These are phyloP conservation scores for Acacia melanoxylon DNA, from an alignment of 306 rosid genomes.

Conservation along the genomic window DNA sequence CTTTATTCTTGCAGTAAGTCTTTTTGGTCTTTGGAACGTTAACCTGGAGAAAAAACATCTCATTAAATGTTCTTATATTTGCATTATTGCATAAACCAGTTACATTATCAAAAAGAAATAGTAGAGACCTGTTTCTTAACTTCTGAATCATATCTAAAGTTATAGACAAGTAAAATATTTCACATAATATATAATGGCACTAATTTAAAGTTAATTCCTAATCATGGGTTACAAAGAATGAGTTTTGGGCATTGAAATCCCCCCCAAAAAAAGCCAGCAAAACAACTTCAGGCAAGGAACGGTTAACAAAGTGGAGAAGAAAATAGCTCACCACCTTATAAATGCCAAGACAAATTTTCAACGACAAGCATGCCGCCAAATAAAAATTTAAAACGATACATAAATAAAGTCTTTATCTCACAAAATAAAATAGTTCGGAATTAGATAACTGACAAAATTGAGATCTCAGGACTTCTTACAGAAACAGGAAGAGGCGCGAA, in stretches of 20 bases:
- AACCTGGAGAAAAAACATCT: conserved; percentile 30
- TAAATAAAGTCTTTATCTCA: neutral
- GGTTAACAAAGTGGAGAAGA: neutral
- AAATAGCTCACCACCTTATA: neutral
- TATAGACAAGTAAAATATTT: neutral
- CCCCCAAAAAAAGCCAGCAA: neutral
- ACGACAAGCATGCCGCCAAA: neutral
- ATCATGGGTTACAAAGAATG: neutral
- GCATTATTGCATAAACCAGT: neutral
- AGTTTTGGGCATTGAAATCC: neutral
- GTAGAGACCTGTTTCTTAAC: neutral
- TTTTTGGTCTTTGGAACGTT: conserved; percentile 60
- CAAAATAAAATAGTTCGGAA: neutral
- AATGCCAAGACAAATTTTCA: neutral
- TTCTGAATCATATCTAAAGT: neutral
- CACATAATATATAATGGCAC: neutral
- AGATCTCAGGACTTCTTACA: neutral
- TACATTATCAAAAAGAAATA: neutral
- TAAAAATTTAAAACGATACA: neutral
- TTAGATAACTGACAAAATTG: neutral
- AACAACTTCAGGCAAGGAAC: neutral
- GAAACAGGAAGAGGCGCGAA: neutral
- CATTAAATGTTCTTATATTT: neutral
- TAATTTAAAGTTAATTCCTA: neutral
- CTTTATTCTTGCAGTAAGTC: conserved; percentile 56